Percentiles rank a stretch among this genome's conserved stretches.
These are phyloP conservation scores for Dalbergia oliveri DNA, from an alignment of 306 rosid species.

Conservation along the genomic window DNA sequence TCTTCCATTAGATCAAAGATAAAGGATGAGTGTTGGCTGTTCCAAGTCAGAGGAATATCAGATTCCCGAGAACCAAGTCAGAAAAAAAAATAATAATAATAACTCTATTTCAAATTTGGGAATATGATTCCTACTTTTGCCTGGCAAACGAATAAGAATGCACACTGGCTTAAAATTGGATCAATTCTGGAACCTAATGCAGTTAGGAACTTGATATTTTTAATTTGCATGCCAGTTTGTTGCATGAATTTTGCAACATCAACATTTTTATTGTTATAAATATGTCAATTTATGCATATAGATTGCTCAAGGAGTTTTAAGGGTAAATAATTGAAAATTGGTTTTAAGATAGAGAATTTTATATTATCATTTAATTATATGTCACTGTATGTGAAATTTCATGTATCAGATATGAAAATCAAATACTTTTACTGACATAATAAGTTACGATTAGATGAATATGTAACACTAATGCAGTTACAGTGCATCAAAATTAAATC, in stretches of 20 bases:
- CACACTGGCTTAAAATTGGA: slow-evolving; percentile 52
- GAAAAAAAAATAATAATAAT: slow-evolving; percentile 26
- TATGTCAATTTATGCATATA: not conserved
- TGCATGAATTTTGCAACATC: slow-evolving; percentile 6
- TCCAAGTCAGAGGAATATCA: slow-evolving; percentile 56
- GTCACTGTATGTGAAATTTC: no score
- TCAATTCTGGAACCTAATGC: slow-evolving; percentile 67
- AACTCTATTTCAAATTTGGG: slow-evolving; percentile 57
- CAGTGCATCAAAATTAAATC: no score
- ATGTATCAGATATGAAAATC: no score
- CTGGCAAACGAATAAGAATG: slow-evolving; percentile 60
- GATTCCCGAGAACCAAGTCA: slow-evolving; percentile 59
- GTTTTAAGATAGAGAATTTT: no score
- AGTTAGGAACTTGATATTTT: slow-evolving; percentile 41
- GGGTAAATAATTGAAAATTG: no score
- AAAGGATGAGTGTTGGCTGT: slow-evolving; percentile 53
- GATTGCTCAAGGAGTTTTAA: not conserved
- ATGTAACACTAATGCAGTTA: no score
- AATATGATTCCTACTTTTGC: slow-evolving; percentile 77
- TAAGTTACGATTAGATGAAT: no score
- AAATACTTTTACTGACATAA: no score
- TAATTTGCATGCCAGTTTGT: not conserved
- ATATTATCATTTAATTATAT: no score
- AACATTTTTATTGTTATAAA: not conserved
- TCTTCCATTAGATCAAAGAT: slow-evolving; percentile 51